A percentile compares a stretch with the other conserved stretches of the same genome.
Evolutionary conservation across 2,329 filamentous ascomycete species (phyloP).

Genomic region (Nectriaceae sp.): DNA sequence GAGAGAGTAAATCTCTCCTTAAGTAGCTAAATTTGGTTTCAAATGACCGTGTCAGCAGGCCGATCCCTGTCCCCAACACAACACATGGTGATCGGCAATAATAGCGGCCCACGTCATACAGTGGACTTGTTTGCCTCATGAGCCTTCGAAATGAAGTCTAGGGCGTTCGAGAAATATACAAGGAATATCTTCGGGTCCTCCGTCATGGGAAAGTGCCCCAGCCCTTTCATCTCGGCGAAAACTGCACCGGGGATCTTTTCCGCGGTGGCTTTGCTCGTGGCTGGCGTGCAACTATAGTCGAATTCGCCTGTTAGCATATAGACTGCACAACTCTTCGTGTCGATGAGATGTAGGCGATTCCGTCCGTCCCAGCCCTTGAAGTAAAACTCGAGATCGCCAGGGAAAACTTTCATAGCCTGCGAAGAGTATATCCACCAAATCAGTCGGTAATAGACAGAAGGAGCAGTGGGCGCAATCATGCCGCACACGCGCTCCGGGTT

Average conservation of each 20-base stretch:
- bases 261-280: background rate
- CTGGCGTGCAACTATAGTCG: background rate
- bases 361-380: background rate
- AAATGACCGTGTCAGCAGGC: too few relatives aligned
- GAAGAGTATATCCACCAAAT: background rate
- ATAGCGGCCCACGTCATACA: too few relatives aligned
- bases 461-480: background rate
- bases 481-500: background rate
- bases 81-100: too few relatives aligned
- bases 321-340: background rate
- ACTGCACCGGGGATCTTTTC: background rate
- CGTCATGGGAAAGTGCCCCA: background rate
- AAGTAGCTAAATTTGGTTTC: too few relatives aligned
- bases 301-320: background rate
- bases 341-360: background rate
- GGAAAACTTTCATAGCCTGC: background rate
- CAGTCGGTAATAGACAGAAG: background rate
- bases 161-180: background rate
- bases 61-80: too few relatives aligned
- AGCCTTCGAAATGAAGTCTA: background rate
- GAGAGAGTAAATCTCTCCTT: too few relatives aligned
- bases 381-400: background rate
- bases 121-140: too few relatives aligned
- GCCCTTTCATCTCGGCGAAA: background rate
- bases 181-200: background rate